Evolutionary conservation across 345 rosid species (phyloP), one percentile per base, ranked within the genome.

Genomic region (Turritis glabra): DNA sequence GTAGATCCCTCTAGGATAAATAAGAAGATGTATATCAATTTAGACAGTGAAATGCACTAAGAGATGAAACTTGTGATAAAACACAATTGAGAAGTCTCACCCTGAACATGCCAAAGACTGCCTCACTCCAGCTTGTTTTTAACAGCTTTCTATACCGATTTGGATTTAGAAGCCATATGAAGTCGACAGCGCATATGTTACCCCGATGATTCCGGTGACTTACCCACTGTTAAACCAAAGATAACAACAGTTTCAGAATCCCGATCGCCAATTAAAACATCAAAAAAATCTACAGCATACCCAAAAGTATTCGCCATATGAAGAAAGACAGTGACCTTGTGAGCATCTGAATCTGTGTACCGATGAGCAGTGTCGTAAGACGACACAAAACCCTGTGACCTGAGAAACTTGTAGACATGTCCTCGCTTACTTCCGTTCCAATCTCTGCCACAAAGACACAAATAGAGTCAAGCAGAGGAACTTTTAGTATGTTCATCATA

Each of bases 381-480:
- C 1, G 99, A 95, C 44, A 84, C 89, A 85, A 92, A 95, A 30
- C 97, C 99, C 66, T 87, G 97, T 38, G 97, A 95, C 72, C 99
- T 84, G 11, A 95, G 86, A 77, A 95, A 95, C 81, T 86, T 89
- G 87, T 90, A 95, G 59, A 92, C 97, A 74, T 92, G 96, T 29
- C 97, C 99, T 3, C 96, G 85, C 79, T 95, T 95, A 82, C 97
- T 95, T 33, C 99, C 99, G 26, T 95, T 95, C 97, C 99, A 95
- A 75, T 95, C 99, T 22, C 99, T 95, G 74, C 64, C 73, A 70
- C 40, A 13, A 48, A 32, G 69, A 8, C 23, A 79, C 43, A 69
- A 37, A 18, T 5, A 44, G 5, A 55, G 0, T 18, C 0, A 37
- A 76, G 0, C 13, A 63, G 25, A 58, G 11, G 0, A 21, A 6